phyloP scores from a whole-genome alignment of 208 protist species.

The Leishmania mexicana region DNA sequence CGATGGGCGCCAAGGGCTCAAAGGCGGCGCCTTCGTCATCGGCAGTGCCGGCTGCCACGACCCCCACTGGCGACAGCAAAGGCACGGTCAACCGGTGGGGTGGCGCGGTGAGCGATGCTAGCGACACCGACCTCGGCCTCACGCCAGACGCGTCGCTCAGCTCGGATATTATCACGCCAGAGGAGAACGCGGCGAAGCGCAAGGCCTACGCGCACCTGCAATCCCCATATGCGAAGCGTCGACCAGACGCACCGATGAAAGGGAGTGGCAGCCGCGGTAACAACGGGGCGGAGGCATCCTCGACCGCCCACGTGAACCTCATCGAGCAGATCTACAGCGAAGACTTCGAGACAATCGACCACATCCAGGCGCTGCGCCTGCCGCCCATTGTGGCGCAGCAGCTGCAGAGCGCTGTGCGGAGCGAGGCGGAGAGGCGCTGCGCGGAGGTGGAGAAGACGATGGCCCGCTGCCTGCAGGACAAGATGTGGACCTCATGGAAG shows the following conservation, averaged over 20 bases:
- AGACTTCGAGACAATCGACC: slow-evolving; percentile 79
- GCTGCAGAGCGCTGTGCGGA: slow-evolving; percentile 52
- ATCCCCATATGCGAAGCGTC: slow-evolving; percentile 19
- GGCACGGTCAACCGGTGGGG: background rate
- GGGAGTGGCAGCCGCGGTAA: background rate
- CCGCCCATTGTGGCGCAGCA: slow-evolving; percentile 68
- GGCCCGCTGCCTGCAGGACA: slow-evolving; percentile 84
- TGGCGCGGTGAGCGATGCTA: background rate
- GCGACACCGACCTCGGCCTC: slow-evolving; percentile 8
- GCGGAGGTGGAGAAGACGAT: slow-evolving; percentile 79
- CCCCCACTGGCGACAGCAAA: background rate
- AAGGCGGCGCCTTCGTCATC: background rate
- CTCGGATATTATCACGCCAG: slow-evolving; percentile 36
- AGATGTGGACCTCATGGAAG: slow-evolving; percentile 91
- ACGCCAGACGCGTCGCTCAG: slow-evolving; percentile 32
- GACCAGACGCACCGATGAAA: background rate
- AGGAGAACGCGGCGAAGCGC: slow-evolving; percentile 46
- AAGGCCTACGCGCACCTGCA: slow-evolving; percentile 40
- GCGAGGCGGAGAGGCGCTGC: slow-evolving; percentile 74
- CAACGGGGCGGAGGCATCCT: background rate
- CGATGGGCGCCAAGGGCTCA: slow-evolving; percentile 2
- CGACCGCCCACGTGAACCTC: slow-evolving; percentile 34
- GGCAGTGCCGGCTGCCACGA: background rate
- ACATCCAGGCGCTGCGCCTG: slow-evolving; percentile 73
- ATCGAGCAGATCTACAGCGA: slow-evolving; percentile 85